These are phyloP conservation scores for Boletus pseudo-olivaceus DNA, from an alignment of 768 basidiomycete genomes.

Conservation along the genomic window DNA sequence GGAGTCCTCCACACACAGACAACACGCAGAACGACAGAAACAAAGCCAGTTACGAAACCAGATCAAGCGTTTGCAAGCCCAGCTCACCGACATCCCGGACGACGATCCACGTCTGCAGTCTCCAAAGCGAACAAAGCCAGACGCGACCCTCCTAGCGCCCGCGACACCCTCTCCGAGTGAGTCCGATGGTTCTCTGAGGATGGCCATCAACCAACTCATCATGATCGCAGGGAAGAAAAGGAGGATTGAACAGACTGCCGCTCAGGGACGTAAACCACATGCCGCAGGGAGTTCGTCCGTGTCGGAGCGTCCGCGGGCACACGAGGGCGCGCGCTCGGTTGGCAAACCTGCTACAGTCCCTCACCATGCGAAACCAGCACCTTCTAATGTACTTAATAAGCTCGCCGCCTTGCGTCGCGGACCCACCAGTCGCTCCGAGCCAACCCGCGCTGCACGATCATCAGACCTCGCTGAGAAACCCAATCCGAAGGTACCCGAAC, in stretches of 20 bases:
- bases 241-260: constrained; percentile 36
- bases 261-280: constrained; percentile 20
- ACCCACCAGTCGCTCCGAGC: constrained; percentile 16
- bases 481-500: constrained; percentile 10
- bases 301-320: constrained; percentile 14
- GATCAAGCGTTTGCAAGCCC: constrained; percentile 54
- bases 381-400: constrained; percentile 53
- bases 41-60: constrained; percentile 51
- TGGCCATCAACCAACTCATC: neutral
- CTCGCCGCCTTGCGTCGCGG: constrained; percentile 38
- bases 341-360: neutral
- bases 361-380: constrained; percentile 35
- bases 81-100: constrained; percentile 42
- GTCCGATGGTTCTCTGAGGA: constrained; percentile 14
- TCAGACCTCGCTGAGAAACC: constrained; percentile 21
- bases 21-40: constrained; percentile 34
- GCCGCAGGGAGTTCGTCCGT: constrained; percentile 5
- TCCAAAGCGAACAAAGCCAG: constrained; percentile 47
- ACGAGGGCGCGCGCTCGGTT: constrained; percentile 9
- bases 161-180: constrained; percentile 66
- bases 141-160: constrained; percentile 40
- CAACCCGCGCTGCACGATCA: constrained; percentile 29
- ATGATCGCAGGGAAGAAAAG: constrained; percentile 38
- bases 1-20: constrained; percentile 52
- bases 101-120: constrained; percentile 29